Evolutionary conservation across 1,139 yeast species (phyloP).

Genomic region (Pneumocystis wakefieldiae): DNA sequence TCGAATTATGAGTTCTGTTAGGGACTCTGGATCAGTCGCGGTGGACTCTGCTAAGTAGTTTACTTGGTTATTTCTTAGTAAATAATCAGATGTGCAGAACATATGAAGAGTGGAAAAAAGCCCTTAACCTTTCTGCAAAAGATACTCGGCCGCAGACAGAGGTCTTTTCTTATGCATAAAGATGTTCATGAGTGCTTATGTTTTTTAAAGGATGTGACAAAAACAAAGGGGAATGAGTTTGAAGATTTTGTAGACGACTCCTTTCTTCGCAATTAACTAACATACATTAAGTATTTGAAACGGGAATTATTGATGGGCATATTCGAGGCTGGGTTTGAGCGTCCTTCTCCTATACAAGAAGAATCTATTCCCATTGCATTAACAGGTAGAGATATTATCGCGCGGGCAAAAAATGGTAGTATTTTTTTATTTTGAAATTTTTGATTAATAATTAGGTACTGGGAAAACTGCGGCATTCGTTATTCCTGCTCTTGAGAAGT

Average conservation of each 20-base stretch:
- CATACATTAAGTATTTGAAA: slow-evolving; percentile 47
- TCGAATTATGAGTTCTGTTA: neutral
- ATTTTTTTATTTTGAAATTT: neutral
- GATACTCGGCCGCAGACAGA: slow-evolving; percentile 11
- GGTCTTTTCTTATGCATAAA: neutral
- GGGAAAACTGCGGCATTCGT: slow-evolving; percentile 96
- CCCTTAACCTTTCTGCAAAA: slow-evolving; percentile 7
- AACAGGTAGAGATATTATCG: slow-evolving; percentile 89
- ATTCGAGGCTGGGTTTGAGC: slow-evolving; percentile 96
- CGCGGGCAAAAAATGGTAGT: slow-evolving; percentile 87
- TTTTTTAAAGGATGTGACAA: slow-evolving; percentile 50
- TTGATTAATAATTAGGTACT: slow-evolving; percentile 27
- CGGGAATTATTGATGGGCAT: slow-evolving; percentile 95
- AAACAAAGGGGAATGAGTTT: slow-evolving; percentile 77
- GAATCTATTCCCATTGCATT: slow-evolving; percentile 93
- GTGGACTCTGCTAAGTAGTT: neutral
- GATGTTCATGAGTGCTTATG: neutral
- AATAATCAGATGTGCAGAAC: neutral
- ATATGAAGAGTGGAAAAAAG: slow-evolving; percentile 1
- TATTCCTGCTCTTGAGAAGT: slow-evolving; percentile 70
- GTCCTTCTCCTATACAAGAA: slow-evolving; percentile 96
- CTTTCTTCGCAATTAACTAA: neutral
- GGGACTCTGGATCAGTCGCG: neutral
- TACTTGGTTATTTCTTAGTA: neutral
- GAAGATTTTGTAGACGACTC: slow-evolving; percentile 38